Evolutionary conservation across 169 alveolate species (phyloP).

Genomic region (Amoebophrya sp.): DNA sequence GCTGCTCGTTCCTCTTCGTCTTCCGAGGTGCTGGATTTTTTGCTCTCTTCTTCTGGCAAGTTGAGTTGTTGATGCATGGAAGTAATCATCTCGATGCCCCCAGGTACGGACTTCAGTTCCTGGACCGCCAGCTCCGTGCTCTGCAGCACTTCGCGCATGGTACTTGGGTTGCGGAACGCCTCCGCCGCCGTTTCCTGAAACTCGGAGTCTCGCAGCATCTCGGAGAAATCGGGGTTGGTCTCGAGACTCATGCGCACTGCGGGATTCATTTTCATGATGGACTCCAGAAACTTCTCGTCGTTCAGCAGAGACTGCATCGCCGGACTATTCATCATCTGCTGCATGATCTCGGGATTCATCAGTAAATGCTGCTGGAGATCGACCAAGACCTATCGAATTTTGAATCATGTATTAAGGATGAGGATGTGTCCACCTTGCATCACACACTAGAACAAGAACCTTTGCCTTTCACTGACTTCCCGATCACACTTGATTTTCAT

Average conservation of each 20-base stretch:
- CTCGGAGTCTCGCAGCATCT: neutral
- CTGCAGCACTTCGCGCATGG: conserved; percentile 17
- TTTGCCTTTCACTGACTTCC: too few relatives aligned
- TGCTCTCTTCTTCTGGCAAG: neutral
- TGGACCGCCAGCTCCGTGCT: neutral
- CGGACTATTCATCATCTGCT: conserved; percentile 20
- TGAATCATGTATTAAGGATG: too few relatives aligned
- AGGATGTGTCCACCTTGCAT: too few relatives aligned
- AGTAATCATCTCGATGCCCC: conserved; percentile 1
- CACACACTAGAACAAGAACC: too few relatives aligned
- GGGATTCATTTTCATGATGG: neutral
- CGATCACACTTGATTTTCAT: too few relatives aligned
- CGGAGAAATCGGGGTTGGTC: neutral
- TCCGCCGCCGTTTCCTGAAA: neutral
- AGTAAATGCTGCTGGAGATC: neutral
- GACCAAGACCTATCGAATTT: neutral
- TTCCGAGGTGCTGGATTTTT: neutral
- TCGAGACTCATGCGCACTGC: neutral
- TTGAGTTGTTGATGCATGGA: neutral
- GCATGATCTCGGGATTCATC: conserved; percentile 18
- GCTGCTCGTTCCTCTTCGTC: neutral
- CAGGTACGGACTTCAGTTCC: neutral
- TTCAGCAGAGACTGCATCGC: neutral
- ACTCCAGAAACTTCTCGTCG: conserved; percentile 1
- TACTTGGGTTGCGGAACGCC: neutral